Conservation (phyloP, 768 basidiomycete genomes). For the Strobilomyces echinocephalus region DNA sequence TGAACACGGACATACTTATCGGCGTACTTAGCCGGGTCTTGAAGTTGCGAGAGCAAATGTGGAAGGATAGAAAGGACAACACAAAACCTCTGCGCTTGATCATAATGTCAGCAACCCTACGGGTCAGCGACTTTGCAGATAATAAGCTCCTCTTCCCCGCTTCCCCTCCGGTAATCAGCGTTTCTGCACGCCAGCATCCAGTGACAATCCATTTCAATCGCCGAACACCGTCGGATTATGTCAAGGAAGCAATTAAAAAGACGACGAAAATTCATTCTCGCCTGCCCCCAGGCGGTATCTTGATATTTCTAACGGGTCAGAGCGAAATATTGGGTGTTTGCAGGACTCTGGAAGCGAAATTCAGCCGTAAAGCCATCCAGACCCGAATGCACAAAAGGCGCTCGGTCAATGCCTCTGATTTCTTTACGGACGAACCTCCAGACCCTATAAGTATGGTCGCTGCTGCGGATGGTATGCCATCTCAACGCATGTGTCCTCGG, state of each 20-base stretch:
- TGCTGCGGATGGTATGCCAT: constrained; percentile 16
- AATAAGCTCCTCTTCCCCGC: constrained; percentile 76
- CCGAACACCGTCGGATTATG: constrained; percentile 80
- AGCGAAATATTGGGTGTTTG: constrained; percentile 89
- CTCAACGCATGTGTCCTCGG: background rate
- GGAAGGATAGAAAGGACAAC: constrained; percentile 71
- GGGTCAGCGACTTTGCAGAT: constrained; percentile 86
- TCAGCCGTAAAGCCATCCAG: constrained; percentile 60
- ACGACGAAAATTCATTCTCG: constrained; percentile 87
- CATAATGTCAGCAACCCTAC: constrained; percentile 98
- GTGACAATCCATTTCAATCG: constrained; percentile 94
- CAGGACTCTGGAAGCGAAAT: constrained; percentile 72
- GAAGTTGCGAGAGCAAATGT: constrained; percentile 83
- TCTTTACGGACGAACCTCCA: constrained; percentile 26
- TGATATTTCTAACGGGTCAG: constrained; percentile 94
- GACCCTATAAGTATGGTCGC: constrained; percentile 14
- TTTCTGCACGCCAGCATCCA: constrained; percentile 88
- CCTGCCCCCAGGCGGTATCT: constrained; percentile 86
- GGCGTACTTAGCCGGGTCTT: constrained; percentile 94
- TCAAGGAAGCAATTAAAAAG: constrained; percentile 87
- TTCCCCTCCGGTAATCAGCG: constrained; percentile 88
- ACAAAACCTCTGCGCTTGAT: constrained; percentile 86
- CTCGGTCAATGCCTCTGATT: constrained; percentile 21
- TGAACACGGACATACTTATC: constrained; percentile 97
- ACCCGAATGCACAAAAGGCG: constrained; percentile 40